Conservation (phyloP, 176 grass and related monocot genomes). For the barley (Hordeum vulgare) region MorexV3_pseudomolecules_assembly NC_058518.1:331509505-331510004, state of each 20-base stretch:
- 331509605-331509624: conserved; percentile 95
- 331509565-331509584: conserved; percentile 34
- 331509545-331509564: not conserved
- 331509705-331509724: not conserved
- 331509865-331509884: conserved; percentile 93
- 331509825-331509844: conserved; percentile 93
- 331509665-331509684: conserved; percentile 56
- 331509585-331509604: conserved; percentile 83
- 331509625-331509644: conserved; percentile 83
- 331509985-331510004: not conserved
- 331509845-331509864: conserved; percentile 94
- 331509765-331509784: not conserved
- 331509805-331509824: conserved; percentile 49
- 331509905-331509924: not conserved
- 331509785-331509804: not conserved
- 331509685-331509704: conserved; percentile 1
- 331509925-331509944: not conserved
- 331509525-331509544: not conserved
- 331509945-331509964: not conserved
- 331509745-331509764: not conserved
- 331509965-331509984: not conserved
- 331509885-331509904: conserved; percentile 58
- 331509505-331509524: not conserved
- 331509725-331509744: not conserved
- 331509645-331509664: conserved; percentile 84